Percentiles rank a stretch among this genome's conserved stretches.
phyloP scores from a whole-genome alignment of 176 grass and related monocot genomes.

The Oryza officinalis region DNA sequence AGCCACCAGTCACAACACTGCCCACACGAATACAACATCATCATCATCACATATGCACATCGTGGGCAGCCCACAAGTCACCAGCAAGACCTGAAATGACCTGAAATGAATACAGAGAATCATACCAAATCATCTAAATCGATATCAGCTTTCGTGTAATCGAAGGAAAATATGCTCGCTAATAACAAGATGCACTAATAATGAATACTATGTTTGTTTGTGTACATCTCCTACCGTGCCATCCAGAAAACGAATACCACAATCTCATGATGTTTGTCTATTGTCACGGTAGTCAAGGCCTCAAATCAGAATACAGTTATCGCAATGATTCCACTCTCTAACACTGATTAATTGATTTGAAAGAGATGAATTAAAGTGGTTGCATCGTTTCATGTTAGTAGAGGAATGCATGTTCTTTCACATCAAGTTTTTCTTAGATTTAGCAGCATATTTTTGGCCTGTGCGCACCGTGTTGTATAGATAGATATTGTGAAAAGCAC shows the following conservation, averaged over 20 bases:
- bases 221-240: neutral
- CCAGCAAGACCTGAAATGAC: neutral
- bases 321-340: neutral
- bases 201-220: neutral
- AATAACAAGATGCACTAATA: neutral
- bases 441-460: neutral
- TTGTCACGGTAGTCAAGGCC: neutral
- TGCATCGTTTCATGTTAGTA: neutral
- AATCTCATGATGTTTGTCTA: neutral
- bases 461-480: neutral
- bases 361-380: neutral
- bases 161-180: neutral
- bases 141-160: neutral
- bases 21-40: slow-evolving; percentile 30
- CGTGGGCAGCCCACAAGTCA: slow-evolving; percentile 32
- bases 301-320: neutral
- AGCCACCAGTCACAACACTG: neutral
- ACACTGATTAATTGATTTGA: neutral
- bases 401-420: neutral
- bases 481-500: neutral
- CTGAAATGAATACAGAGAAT: neutral
- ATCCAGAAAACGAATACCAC: neutral
- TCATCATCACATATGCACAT: slow-evolving; percentile 16
- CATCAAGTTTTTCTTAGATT: neutral
- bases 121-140: slow-evolving; percentile 7